Conservation (phyloP, 768 basidiomycete genomes). For the Trametes elegans region DNA sequence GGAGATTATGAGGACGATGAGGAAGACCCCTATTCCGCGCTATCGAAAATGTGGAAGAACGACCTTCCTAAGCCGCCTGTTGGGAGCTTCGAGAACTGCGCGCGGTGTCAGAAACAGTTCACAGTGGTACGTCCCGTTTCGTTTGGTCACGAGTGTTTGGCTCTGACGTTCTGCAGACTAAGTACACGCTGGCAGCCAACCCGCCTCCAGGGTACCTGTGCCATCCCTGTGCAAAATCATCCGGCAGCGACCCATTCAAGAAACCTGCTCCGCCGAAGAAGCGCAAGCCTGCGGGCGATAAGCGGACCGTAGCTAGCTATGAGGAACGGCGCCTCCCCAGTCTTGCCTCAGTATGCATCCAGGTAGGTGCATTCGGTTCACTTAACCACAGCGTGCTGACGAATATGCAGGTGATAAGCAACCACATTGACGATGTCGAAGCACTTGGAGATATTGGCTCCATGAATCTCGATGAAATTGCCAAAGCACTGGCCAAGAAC, state of each 20-base stretch:
- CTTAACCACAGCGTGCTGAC: neutral
- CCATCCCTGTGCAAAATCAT: constrained; percentile 75
- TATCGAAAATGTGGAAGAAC: constrained; percentile 47
- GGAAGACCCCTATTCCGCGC: constrained; percentile 66
- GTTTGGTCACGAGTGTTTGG: neutral
- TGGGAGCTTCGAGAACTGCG: constrained; percentile 81
- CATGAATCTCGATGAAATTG: constrained; percentile 81
- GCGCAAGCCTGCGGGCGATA: constrained; percentile 62
- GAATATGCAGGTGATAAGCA: constrained; percentile 66
- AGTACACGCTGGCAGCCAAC: constrained; percentile 77
- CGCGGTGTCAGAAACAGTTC: constrained; percentile 78
- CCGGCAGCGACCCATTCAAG: constrained; percentile 84
- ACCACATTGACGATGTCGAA: constrained; percentile 87
- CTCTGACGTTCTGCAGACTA: constrained; percentile 52
- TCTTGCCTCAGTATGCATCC: constrained; percentile 78
- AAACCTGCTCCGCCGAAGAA: constrained; percentile 62
- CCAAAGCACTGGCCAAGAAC: constrained; percentile 79
- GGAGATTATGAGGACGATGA: constrained; percentile 45
- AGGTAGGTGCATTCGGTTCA: constrained; percentile 42
- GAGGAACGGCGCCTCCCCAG: constrained; percentile 69
- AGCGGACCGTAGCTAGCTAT: constrained; percentile 62
- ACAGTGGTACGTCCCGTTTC: constrained; percentile 64
- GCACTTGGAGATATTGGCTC: constrained; percentile 85
- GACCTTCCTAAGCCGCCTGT: constrained; percentile 54
- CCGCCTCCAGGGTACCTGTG: constrained; percentile 80